Evolutionary conservation across 2,329 filamentous ascomycete species (phyloP).

Genomic region (Ambrosiella cleistominuta): DNA sequence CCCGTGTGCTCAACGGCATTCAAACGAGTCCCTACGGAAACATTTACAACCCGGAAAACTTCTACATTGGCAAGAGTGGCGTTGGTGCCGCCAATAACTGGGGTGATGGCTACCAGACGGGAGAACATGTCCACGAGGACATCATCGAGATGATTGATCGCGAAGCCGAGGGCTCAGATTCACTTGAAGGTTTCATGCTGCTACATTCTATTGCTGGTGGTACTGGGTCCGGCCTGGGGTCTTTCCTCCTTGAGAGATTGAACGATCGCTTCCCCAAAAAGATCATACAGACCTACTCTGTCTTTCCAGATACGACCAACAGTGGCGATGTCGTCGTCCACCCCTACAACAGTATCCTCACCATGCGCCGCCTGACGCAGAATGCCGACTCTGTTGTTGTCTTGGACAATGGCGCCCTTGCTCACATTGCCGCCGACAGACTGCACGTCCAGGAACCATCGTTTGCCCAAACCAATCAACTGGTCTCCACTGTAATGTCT

Average conservation of each 20-base stretch:
- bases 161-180: slow-evolving; percentile 94
- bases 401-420: slow-evolving; percentile 84
- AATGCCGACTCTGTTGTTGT: slow-evolving; percentile 97
- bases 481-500: slow-evolving; percentile 96
- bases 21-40: slow-evolving; percentile 91
- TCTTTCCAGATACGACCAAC: slow-evolving; percentile 86
- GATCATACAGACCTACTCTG: slow-evolving; percentile 96
- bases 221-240: slow-evolving; percentile 88
- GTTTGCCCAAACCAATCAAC: slow-evolving; percentile 92
- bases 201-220: slow-evolving; percentile 95
- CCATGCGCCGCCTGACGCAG: slow-evolving; percentile 78
- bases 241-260: slow-evolving; percentile 82
- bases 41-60: slow-evolving; percentile 99
- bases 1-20: slow-evolving; percentile 80
- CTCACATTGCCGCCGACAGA: slow-evolving; percentile 82
- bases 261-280: slow-evolving; percentile 98
- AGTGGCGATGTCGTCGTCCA: slow-evolving; percentile 86
- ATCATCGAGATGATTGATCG: slow-evolving; percentile 99
- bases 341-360: slow-evolving; percentile 90
- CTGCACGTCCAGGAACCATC: slow-evolving; percentile 90
- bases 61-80: slow-evolving; percentile 88
- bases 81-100: slow-evolving; percentile 94
- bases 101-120: slow-evolving; percentile 89
- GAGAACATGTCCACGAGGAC: slow-evolving; percentile 82
- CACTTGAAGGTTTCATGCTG: slow-evolving; percentile 97